Base-by-base conservation (phyloP, 768 basidiomycete genomes). In the Rhodosporidiobolus sp. region DNA sequence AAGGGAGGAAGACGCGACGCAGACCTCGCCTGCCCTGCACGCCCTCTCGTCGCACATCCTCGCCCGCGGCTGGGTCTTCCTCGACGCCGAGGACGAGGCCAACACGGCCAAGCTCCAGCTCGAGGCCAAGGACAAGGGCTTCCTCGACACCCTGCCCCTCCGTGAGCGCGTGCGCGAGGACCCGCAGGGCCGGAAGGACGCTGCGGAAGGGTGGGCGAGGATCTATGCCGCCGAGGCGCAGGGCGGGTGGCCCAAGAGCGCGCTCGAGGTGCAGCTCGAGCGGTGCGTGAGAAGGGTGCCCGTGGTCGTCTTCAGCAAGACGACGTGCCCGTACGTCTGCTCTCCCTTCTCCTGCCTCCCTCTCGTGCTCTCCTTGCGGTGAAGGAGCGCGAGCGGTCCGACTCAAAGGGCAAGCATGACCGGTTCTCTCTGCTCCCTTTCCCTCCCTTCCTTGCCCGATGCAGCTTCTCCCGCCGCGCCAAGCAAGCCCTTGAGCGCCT, bases 291-390 rank as follows among this genome's bases (percentile, higher is more conserved):
- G 70, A 53, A 48, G 62, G 20, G 53, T 32, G 4, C 65, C 65
- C 20, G 52, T 68, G 12, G 72, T 73, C 6, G 55, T 73, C 28
- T 73, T 73, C 43, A 64, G 66, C 55, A 68, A 68, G 60, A 58
- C 72, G 20, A 67, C 65, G 3, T 73, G 72, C 54, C 66, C 72
- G 72, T 73, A 46, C 30, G 70, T 62, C 4, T 14, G 38, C 14
- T 56, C 10, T 4, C 19, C 10, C 10, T 34, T 43, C 52, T n/a
- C 22, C 28, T 48, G 22, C 34, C 17, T 35, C 17, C 24, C 28
- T 19, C 24, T 26, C 1, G 1, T 48, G 6, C 62, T 28, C 38
- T 26, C 26, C 38, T 22, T 43, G 19, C 24, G 20, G 4, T n/a
- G n/a, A n/a, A n/a, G n/a, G n/a, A n/a, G n/a, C n/a, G n/a, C n/a